Percentiles rank a stretch among this genome's conserved stretches.
phyloP scores from a whole-genome alignment of 2,329 filamentous ascomycete genomes.

The Fusarium pininemorale region DNA sequence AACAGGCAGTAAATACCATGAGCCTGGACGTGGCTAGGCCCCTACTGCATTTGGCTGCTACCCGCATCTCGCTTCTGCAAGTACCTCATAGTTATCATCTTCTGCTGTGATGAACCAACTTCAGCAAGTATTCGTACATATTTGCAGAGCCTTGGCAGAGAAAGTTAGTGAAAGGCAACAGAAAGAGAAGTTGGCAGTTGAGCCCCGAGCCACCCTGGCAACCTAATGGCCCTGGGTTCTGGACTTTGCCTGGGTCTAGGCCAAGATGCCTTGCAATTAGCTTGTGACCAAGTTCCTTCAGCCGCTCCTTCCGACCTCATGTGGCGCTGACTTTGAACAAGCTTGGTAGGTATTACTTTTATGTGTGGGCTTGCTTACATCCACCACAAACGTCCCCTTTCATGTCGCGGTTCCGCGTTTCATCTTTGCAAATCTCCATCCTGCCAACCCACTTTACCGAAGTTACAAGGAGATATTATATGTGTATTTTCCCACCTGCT shows the following conservation, averaged over 20 bases:
- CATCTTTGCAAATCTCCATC: constrained; percentile 23
- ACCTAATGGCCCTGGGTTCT: not conserved
- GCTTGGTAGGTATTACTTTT: not conserved
- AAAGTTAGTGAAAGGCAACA: not conserved
- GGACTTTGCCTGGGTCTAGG: not conserved
- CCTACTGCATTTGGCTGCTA: not conserved
- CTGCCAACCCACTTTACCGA: constrained; percentile 14
- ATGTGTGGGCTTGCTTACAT: not conserved
- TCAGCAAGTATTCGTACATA: not conserved
- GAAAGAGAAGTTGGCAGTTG: not conserved
- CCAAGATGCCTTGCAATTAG: constrained; percentile 8
- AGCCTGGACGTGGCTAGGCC: constrained; percentile 1
- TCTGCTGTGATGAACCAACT: not conserved
- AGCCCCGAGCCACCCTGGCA: not conserved
- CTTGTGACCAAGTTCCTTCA: constrained; percentile 15
- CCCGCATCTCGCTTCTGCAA: not conserved
- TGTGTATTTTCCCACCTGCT: not conserved
- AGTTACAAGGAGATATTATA: not conserved
- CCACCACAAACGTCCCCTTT: not conserved
- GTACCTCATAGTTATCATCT: not conserved
- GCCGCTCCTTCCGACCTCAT: constrained; percentile 21
- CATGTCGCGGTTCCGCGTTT: constrained; percentile 11
- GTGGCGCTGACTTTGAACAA: constrained; percentile 9
- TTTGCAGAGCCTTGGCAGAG: not conserved
- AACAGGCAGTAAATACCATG: not conserved